Percentiles rank a stretch among this genome's conserved stretches.
These are phyloP conservation scores for Quercus lobata DNA, from an alignment of 331 rosid species.

Conservation along the genomic window DNA sequence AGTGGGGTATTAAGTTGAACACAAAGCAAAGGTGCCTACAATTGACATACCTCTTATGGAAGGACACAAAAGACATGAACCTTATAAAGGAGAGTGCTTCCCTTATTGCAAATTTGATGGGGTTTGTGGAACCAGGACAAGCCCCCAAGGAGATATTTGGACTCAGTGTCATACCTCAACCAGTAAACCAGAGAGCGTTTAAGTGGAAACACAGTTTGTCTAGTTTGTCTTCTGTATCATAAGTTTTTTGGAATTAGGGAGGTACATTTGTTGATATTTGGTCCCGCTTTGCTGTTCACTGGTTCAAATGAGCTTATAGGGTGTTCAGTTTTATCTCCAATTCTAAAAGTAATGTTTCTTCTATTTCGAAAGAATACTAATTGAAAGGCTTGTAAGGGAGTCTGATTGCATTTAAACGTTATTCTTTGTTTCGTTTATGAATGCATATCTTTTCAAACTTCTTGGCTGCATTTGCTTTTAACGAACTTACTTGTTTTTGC, in stretches of 20 bases:
- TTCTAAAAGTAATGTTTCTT: not conserved
- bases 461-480: too few relatives aligned
- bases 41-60: conserved; percentile 59
- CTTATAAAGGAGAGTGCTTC: conserved; percentile 66
- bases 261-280: not conserved
- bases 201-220: conserved; percentile 49
- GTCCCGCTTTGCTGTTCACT: not conserved
- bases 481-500: too few relatives aligned
- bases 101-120: conserved; percentile 73
- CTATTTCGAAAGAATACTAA: not conserved
- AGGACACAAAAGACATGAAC: conserved; percentile 43
- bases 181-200: conserved; percentile 18
- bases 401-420: too few relatives aligned
- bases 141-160: conserved; percentile 56
- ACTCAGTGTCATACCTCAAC: conserved; percentile 48
- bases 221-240: conserved; percentile 29
- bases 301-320: not conserved
- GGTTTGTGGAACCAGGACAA: conserved; percentile 40
- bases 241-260: not conserved
- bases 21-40: conserved; percentile 70
- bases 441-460: too few relatives aligned
- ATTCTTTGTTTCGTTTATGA: too few relatives aligned
- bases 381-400: not conserved
- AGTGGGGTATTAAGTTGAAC: conserved; percentile 63
- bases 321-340: not conserved